These are phyloP conservation scores for Suhomyces canberraensis DNA, from an alignment of 805 yeast genomes.

Conservation along the genomic window DNA sequence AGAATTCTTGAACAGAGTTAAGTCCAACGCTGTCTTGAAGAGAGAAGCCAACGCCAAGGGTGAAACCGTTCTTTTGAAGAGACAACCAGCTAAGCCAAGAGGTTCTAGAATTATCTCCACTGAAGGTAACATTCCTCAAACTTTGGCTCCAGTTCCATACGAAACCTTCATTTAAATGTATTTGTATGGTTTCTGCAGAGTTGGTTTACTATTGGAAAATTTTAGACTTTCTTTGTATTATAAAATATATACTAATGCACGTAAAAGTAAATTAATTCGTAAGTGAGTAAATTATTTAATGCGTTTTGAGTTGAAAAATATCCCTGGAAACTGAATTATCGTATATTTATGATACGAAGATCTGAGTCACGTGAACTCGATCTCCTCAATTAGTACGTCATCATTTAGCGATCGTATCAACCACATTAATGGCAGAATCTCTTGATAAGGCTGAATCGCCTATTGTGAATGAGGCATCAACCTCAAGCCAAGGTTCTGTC, in stretches of 20 bases:
- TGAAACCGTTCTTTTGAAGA: constrained; percentile 86
- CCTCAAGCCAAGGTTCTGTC: constrained; percentile 2
- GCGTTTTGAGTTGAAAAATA: no score
- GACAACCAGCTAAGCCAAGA: constrained; percentile 99
- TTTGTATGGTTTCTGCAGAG: constrained; percentile 6
- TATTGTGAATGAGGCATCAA: not conserved
- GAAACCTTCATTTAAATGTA: constrained; percentile 91
- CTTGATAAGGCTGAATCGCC: not conserved
- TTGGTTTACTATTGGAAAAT: constrained; percentile 1
- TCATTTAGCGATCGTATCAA: not conserved
- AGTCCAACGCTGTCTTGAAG: constrained; percentile 91
- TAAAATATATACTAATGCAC: constrained; percentile 9
- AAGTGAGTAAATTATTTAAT: no score
- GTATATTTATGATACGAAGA: not conserved
- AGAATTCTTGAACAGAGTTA: constrained; percentile 98
- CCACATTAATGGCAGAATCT: constrained; percentile 1
- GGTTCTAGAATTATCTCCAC: constrained; percentile 81
- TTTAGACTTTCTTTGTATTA: constrained; percentile 2
- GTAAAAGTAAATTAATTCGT: constrained; percentile 8
- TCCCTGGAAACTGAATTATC: no score
- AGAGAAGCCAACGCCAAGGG: constrained; percentile 94
- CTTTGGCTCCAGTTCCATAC: constrained; percentile 98
- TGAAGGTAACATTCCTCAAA: constrained; percentile 83
- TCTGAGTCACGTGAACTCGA: constrained; percentile 1
- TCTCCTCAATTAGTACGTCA: not conserved